Evolutionary conservation across 176 grass and related monocot species (phyloP), one percentile per base, ranked within the genome.

Genomic region (Pontederia paniculata): DNA sequence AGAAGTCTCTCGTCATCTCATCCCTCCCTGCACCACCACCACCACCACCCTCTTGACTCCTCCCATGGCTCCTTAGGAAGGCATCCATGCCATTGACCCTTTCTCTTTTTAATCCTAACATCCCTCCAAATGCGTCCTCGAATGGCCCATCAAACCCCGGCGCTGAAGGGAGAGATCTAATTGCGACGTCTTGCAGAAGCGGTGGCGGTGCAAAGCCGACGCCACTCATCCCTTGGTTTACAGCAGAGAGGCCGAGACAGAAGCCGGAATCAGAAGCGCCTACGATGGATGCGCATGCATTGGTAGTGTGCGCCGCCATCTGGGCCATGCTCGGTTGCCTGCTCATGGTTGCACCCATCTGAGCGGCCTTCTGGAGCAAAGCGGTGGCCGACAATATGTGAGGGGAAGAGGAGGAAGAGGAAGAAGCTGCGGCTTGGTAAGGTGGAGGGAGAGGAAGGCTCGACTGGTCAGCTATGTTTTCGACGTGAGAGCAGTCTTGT

Each of bases 311-410:
- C 12, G 54, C 63, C 19, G 94, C 94, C 94, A 88, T 98, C 47
- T 84, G 86, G 51, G 74, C 80, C 15, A 90, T 75, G 78, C 45
- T 73, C 1, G 77, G 42, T 60, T 75, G 83, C 22, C 88, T 73
- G 61, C 87, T 91, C 42, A 93, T 72, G 21, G 87, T 87, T 23
- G 87, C 80, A 41, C 94, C 94, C 94, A 98, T 88, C 87, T 88
- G 83, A 51, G 94, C 87, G 10, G 94, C 94, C 48, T 98, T 98
- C 72, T 98, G 94, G 53, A 98, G 73, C 72, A 98, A 70, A 6
- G 94, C 94, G n/a, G 94, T 98, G 8, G 94, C 94, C 18, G 94
- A 98, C 94, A n/a, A n/a, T n/a, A 98, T 91, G 80, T 98, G 86
- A 17, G 83, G 65, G 2, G 89, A 58, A 4, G 89, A 58, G n/a